These are phyloP conservation scores for Solanum dulcamara DNA, from an alignment of 257 asterid genomes.

Conservation along the genomic window DNA sequence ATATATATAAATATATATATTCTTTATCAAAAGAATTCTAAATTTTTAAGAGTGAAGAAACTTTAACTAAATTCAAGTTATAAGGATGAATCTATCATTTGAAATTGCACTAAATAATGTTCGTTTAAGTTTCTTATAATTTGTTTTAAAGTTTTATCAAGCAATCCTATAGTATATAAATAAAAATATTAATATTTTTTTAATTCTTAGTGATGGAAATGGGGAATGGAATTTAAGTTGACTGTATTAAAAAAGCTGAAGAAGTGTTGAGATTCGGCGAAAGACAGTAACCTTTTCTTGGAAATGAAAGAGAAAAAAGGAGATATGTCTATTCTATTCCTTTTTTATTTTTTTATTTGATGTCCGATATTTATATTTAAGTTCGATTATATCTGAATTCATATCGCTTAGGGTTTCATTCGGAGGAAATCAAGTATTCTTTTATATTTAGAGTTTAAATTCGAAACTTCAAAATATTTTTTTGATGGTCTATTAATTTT, in stretches of 20 bases:
- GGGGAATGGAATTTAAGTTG: background rate
- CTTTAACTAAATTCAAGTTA: background rate
- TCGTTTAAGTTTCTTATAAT: background rate
- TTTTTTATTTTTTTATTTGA: too few species aligned
- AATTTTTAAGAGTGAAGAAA: background rate
- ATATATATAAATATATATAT: background rate
- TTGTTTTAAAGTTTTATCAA: background rate
- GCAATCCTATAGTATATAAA: too few species aligned
- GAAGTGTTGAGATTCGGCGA: constrained; percentile 10
- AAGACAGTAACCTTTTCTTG: constrained; percentile 26
- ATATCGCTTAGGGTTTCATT: too few species aligned
- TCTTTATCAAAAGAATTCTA: background rate
- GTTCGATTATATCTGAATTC: too few species aligned
- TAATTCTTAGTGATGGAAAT: background rate
- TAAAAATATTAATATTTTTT: background rate
- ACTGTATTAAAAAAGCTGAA: background rate
- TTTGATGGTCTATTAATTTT: too few species aligned
- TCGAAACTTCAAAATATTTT: too few species aligned
- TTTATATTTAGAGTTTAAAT: too few species aligned
- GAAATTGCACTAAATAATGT: background rate
- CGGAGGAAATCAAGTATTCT: too few species aligned
- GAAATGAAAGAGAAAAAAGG: constrained; percentile 19
- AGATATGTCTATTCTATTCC: background rate
- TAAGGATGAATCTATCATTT: background rate
- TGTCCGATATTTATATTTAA: too few species aligned